A percentile compares a stretch with the other conserved stretches of the same genome.
These are phyloP conservation scores for Coriaria nepalensis DNA, from an alignment of 306 rosid species.

Conservation along the genomic window DNA sequence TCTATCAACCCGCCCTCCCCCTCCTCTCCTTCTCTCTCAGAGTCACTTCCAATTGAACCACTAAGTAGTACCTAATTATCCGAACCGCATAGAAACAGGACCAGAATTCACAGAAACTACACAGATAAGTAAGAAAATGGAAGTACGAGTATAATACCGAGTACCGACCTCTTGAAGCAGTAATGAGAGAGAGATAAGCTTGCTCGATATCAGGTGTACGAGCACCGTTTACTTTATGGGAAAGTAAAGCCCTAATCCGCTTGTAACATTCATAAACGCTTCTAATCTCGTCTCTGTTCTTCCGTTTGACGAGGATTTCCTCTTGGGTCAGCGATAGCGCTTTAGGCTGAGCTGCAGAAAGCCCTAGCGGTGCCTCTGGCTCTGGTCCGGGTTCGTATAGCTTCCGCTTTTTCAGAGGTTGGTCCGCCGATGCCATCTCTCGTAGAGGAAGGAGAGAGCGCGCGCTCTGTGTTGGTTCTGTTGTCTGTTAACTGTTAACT, in stretches of 20 bases:
- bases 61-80: too few species aligned
- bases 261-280: conserved; percentile 39
- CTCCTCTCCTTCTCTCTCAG: too few species aligned
- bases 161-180: conserved; percentile 42
- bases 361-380: conserved; percentile 10
- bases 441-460: conserved; percentile 2
- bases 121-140: not conserved
- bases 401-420: conserved; percentile 55
- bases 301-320: conserved; percentile 28
- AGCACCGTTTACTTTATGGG: conserved; percentile 22
- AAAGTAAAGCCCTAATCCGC: conserved; percentile 33
- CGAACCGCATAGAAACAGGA: too few species aligned
- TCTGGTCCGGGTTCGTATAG: conserved; percentile 25
- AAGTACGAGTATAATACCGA: conserved; percentile 10
- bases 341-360: conserved; percentile 21
- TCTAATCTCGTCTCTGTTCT: conserved; percentile 44
- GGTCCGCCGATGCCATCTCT: conserved; percentile 55
- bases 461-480: conserved; percentile 5
- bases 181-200: conserved; percentile 41
- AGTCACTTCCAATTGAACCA: too few species aligned
- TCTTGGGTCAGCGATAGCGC: conserved; percentile 35
- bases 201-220: conserved; percentile 34
- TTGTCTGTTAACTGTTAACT: not conserved
- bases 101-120: not conserved
- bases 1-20: too few species aligned